Conservation (phyloP, 768 basidiomycete genomes). For the Termitomyces titanicus region DNA sequence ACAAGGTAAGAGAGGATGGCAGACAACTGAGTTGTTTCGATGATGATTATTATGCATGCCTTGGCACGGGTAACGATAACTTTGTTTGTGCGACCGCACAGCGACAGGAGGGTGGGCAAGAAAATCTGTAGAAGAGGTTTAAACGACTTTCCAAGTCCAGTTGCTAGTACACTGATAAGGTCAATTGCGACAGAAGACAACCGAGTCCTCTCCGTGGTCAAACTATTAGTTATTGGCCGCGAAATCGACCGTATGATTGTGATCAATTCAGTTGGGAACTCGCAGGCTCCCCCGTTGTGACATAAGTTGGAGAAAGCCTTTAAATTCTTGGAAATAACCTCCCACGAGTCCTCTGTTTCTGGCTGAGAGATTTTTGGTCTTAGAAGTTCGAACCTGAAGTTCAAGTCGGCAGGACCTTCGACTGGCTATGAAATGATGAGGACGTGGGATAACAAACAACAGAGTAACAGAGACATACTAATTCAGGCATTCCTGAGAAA, state of each 20-base stretch:
- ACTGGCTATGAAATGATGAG: slow-evolving; percentile 4
- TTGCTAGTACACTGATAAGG: slow-evolving; percentile 33
- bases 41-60: slow-evolving; percentile 52
- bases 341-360: slow-evolving; percentile 21
- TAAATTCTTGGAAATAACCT: slow-evolving; percentile 11
- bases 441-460: background rate
- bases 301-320: slow-evolving; percentile 8
- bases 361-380: slow-evolving; percentile 7
- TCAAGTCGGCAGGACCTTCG: slow-evolving; percentile 7
- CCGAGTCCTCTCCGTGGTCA: slow-evolving; percentile 18
- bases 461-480: slow-evolving; percentile 2
- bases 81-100: slow-evolving; percentile 78
- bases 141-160: slow-evolving; percentile 62
- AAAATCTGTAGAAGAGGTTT: slow-evolving; percentile 65
- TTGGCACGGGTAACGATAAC: slow-evolving; percentile 67
- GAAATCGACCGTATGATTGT: slow-evolving; percentile 14
- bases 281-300: slow-evolving; percentile 14
- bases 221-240: slow-evolving; percentile 13
- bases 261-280: slow-evolving; percentile 14
- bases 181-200: slow-evolving; percentile 14
- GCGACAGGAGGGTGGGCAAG: slow-evolving; percentile 60
- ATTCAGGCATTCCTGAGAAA: background rate
- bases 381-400: slow-evolving; percentile 7
- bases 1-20: slow-evolving; percentile 58
- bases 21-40: slow-evolving; percentile 67